Conservation (phyloP, 805 yeast species). For the Suhomyces xylopsoci region DNA sequence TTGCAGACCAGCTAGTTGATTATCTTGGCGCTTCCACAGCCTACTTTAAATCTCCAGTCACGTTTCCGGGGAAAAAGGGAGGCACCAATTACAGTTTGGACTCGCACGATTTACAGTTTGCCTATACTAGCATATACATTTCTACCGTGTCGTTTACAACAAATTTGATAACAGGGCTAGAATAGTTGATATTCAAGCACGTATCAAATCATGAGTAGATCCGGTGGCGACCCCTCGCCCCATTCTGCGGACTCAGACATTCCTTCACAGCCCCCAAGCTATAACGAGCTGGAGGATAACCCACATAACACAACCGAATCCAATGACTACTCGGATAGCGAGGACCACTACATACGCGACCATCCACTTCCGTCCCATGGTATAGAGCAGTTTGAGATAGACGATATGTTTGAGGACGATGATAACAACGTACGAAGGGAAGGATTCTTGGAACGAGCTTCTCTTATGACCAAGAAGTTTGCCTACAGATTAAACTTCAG, state of each 20-base stretch:
- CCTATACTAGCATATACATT: not conserved
- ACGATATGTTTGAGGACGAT: constrained; percentile 21
- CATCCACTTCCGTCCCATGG: not conserved
- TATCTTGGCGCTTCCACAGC: not conserved
- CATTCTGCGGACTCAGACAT: not conserved
- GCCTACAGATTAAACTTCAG: constrained; percentile 35
- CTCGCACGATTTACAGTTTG: not conserved
- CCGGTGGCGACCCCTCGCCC: not conserved
- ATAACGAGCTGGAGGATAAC: constrained; percentile 5
- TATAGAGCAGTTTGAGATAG: constrained; percentile 37
- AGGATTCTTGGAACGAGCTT: constrained; percentile 35
- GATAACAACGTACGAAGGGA: constrained; percentile 17
- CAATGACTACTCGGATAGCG: not conserved
- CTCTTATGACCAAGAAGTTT: constrained; percentile 30
- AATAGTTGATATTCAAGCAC: not conserved
- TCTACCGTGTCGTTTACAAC: not conserved
- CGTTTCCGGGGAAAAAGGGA: not conserved
- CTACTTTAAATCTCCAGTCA: not conserved
- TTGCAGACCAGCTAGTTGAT: not conserved
- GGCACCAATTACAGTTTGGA: not conserved
- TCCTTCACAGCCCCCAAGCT: constrained; percentile 12
- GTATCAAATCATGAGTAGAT: not conserved
- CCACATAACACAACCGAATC: not conserved
- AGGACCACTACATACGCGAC: not conserved
- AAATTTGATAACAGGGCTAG: not conserved